phyloP scores from a whole-genome alignment of 805 yeast genomes.

The Barnettozyma sucrosica region DNA sequence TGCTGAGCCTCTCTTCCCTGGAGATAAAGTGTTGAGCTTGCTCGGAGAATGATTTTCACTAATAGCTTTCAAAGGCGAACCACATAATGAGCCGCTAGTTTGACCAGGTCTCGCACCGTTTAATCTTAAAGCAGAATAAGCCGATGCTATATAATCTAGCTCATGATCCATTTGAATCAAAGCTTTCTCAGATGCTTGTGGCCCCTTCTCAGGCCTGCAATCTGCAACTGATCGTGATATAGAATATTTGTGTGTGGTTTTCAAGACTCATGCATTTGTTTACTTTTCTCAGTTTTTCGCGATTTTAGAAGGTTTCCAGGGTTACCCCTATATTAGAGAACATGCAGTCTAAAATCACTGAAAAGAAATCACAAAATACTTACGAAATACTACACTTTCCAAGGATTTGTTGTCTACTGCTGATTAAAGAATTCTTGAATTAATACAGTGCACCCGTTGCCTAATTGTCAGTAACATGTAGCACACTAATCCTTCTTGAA shows the following conservation, averaged over 20 bases:
- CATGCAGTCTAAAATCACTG: too few relatives aligned
- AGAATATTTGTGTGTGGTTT: not conserved
- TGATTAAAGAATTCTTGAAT: too few relatives aligned
- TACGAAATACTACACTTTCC: not conserved
- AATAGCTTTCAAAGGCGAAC: slow-evolving; percentile 19
- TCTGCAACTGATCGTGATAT: not conserved
- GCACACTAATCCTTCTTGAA: slow-evolving; percentile 15
- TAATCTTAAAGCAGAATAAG: slow-evolving; percentile 20
- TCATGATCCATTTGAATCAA: slow-evolving; percentile 15
- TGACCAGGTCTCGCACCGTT: slow-evolving; percentile 1
- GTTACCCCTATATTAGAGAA: not conserved
- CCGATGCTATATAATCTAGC: slow-evolving; percentile 21
- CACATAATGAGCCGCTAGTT: not conserved
- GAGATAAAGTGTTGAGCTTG: slow-evolving; percentile 9
- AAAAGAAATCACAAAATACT: not conserved
- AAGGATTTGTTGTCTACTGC: too few relatives aligned
- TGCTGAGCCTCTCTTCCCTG: slow-evolving; percentile 11
- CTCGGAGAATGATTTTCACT: slow-evolving; percentile 21
- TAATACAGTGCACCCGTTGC: too few relatives aligned
- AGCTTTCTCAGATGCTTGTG: not conserved
- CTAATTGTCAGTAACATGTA: too few relatives aligned
- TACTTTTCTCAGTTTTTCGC: not conserved
- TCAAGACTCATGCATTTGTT: not conserved
- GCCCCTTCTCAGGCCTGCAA: not conserved
- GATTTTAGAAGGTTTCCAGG: not conserved